Evolutionary conservation across 371 early-diverging fungal genomes (phyloP).

Genomic region (Zychaea mexicana): DNA sequence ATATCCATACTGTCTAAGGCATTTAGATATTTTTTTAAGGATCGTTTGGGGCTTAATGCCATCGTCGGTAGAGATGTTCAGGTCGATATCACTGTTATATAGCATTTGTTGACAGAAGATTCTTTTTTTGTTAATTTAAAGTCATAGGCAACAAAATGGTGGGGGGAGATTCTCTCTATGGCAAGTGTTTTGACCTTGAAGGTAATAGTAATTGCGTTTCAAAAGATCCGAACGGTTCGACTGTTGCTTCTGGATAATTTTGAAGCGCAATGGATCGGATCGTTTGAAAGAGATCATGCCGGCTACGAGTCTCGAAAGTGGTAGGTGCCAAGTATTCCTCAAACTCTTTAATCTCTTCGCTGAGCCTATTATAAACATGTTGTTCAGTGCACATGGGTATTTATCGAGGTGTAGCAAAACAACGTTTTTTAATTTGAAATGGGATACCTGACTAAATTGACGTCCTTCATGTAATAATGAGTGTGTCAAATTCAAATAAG

Average conservation of each 20-base stretch:
- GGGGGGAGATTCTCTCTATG: no score
- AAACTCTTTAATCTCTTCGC: neutral
- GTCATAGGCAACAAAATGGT: neutral
- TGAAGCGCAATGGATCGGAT: neutral
- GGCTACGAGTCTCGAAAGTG: neutral
- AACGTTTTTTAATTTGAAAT: no score
- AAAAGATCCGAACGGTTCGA: neutral
- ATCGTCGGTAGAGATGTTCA: neutral
- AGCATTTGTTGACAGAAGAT: neutral
- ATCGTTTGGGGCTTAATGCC: neutral
- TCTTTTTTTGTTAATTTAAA: neutral
- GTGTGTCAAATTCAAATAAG: no score
- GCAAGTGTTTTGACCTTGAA: no score
- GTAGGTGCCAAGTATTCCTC: neutral
- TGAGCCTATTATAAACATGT: no score
- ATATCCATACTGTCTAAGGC: no score
- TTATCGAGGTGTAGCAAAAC: no score
- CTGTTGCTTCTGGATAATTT: neutral
- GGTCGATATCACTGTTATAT: neutral
- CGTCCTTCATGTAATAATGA: no score
- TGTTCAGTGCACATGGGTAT: no score
- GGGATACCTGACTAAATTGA: no score
- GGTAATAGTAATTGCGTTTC: conserved; percentile 1
- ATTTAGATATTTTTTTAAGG: neutral
- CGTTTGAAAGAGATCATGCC: neutral